Conservation (phyloP, 2,329 filamentous ascomycete species). For the Ophiostoma fasciatum region DNA sequence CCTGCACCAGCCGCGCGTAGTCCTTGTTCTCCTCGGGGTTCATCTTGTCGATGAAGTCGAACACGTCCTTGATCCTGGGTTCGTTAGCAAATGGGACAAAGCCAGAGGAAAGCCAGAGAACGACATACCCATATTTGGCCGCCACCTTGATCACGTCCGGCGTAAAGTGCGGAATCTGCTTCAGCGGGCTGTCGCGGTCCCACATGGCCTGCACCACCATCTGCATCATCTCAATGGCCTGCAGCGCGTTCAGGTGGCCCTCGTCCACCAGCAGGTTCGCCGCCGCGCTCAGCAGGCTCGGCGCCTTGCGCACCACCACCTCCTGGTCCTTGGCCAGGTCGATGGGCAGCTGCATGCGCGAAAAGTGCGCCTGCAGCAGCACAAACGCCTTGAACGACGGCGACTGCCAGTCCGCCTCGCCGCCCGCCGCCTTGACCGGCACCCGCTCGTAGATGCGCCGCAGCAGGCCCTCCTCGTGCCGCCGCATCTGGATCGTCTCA, state of each 20-base stretch:
- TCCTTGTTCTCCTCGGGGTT: conserved; percentile 83
- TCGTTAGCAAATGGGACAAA: conserved; percentile 17
- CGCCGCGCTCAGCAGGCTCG: conserved; percentile 78
- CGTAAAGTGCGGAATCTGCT: conserved; percentile 93
- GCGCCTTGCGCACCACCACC: conserved; percentile 65
- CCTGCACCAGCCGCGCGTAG: conserved; percentile 62
- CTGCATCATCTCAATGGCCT: conserved; percentile 97
- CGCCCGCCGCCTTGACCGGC: conserved; percentile 55
- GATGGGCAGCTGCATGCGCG: conserved; percentile 87
- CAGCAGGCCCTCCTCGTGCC: conserved; percentile 79
- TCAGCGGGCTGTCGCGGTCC: conserved; percentile 92
- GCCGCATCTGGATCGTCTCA: conserved; percentile 76
- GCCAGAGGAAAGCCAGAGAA: background rate
- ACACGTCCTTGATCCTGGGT: conserved; percentile 71
- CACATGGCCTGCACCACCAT: conserved; percentile 99
- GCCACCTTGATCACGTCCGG: conserved; percentile 70
- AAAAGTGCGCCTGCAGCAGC: conserved; percentile 94
- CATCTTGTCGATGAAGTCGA: conserved; percentile 98
- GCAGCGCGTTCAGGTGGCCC: conserved; percentile 92
- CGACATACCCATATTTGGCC: conserved; percentile 56
- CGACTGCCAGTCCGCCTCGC: conserved; percentile 68
- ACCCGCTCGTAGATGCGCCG: conserved; percentile 87
- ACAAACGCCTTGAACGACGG: conserved; percentile 97
- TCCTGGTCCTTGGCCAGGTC: conserved; percentile 96
- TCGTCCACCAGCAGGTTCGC: conserved; percentile 94